A percentile compares a stretch with the other conserved stretches of the same genome.
Evolutionary conservation across 2,329 filamentous ascomycete species (phyloP).

Genomic region (Akanthomyces lecanii): DNA sequence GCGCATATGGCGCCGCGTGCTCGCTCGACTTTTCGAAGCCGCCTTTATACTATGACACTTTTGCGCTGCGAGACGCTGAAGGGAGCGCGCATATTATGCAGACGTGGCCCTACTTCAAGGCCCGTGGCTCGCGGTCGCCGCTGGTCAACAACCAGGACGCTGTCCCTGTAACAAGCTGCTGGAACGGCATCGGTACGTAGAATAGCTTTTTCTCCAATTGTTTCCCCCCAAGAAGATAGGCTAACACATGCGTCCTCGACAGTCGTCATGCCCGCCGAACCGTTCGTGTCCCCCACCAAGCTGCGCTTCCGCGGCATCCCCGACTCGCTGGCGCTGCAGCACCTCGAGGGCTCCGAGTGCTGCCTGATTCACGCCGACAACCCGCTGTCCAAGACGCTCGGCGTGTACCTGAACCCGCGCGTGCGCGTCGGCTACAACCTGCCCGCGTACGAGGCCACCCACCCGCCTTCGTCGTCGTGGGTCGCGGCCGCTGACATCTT

Average conservation of each 20-base stretch:
- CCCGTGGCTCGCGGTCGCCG: conserved; percentile 46
- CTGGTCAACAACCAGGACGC: conserved; percentile 45
- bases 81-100: conserved; percentile 49
- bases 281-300: conserved; percentile 45
- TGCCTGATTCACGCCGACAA: conserved; percentile 75
- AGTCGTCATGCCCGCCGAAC: conserved; percentile 49
- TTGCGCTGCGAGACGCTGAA: conserved; percentile 52
- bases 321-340: conserved; percentile 56
- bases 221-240: neutral
- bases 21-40: conserved; percentile 55
- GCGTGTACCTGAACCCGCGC: conserved; percentile 65
- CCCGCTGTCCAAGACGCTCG: conserved; percentile 45
- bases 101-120: conserved; percentile 57
- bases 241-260: neutral
- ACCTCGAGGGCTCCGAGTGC: conserved; percentile 75
- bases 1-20: conserved; percentile 59
- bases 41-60: conserved; percentile 57
- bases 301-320: conserved; percentile 61
- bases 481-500: conserved; percentile 46
- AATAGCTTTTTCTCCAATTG: too few relatives aligned
- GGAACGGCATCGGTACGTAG: conserved; percentile 39
- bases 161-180: conserved; percentile 43
- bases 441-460: conserved; percentile 47
- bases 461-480: conserved; percentile 38
- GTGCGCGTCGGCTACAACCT: conserved; percentile 63